Evolutionary conservation across 106 monocot genomes (phyloP), one percentile per base, ranked within the genome.

Genomic region (Acorus calamus): DNA sequence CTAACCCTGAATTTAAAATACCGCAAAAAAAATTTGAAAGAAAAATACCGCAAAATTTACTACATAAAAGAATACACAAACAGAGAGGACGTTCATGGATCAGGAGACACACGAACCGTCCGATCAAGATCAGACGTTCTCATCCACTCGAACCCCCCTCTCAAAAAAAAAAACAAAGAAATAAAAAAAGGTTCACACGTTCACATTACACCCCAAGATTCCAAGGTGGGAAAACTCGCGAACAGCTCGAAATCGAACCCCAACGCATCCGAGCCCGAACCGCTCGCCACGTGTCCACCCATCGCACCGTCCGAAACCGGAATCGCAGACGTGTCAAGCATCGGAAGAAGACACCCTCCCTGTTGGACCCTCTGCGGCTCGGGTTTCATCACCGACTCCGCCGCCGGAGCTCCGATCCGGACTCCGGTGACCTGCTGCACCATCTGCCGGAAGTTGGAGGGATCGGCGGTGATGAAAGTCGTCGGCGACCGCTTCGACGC

Each of bases 371-470:
- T 8, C 46, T 60, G 50, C 48, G 79, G 46, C 57, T 45, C 49
- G 13, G 64, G 50, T 42, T 10, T 64, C 51, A 64, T 2, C 49
- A 55, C 66, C 52, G 45, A 28, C 28, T 28, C n/a, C n/a, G n/a
- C n/a, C 28, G 28, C 28, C 28, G 28, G 28, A 28, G 28, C 42
- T 8, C 46, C 14, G 53, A 62, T n/a, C 7, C 61, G 52, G 10
- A 71, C 69, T 10, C 89, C 89, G 59, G 84, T 89, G 8, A 89
- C 71, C 64, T 81, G 73, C 76, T 89, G 89, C 5, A 89, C 89
- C 89, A 81, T 78, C 57, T 66, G 64, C 47, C 81, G 75, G 76
- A 89, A 89, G 68, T 79, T 79, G 14, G 79, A 63, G 6, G 75
- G 76, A 53, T 89, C 84, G 12, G 81, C 81, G 68, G 50, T 69